Evolutionary conservation across 108 stramenopile genomes (phyloP), one percentile per base, ranked within the genome.

Genomic region (Cyclotella kingstonii): DNA sequence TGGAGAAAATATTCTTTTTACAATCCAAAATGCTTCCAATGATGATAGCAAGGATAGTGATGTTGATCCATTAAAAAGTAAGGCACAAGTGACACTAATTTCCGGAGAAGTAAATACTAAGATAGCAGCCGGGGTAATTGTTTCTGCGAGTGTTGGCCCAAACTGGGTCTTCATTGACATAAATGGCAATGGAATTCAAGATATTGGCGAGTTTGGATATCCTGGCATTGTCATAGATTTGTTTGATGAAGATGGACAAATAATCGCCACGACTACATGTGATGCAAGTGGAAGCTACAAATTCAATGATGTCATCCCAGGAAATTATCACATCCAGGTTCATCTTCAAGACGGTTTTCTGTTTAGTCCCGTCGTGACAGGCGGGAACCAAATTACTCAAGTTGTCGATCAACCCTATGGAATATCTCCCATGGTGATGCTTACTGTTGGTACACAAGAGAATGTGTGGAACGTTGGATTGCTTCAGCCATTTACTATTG

Each of bases 341-440:
- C n/a, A 34, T 38, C 42, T 59, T 21, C 47, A 59, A 11, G 51
- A 68, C n/a, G 66, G 39, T 27, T 48, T 30, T 9, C 51, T 11
- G 29, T 65, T 74, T 33, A 65, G 63, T 59, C 73, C 73, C 6
- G 64, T 74, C 44, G 59, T 60, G 28, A 17, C 44, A 10, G 52
- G 51, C 28, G 59, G 68, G 4, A 70, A 70, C 29, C 68, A 70
- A 59, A 57, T 70, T 51, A 48, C 27, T 14, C 30, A 46, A 39
- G 47, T 39, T 36, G 60, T 49, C 26, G 46, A 47, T 49, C 36
- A 43, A 15, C 50, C 50, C 2, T 53, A 60, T 28, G 72, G 72
- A 4, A 60, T 43, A 36, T 74, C 73, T 40, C 49, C 58, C 17
- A 42, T 60, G 0, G 56, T 53, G 10, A 46, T 60, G 18, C 36